Evolutionary conservation across 2,329 filamentous ascomycete genomes (phyloP).

Genomic region (Lasiodiplodia gonubiensis): DNA sequence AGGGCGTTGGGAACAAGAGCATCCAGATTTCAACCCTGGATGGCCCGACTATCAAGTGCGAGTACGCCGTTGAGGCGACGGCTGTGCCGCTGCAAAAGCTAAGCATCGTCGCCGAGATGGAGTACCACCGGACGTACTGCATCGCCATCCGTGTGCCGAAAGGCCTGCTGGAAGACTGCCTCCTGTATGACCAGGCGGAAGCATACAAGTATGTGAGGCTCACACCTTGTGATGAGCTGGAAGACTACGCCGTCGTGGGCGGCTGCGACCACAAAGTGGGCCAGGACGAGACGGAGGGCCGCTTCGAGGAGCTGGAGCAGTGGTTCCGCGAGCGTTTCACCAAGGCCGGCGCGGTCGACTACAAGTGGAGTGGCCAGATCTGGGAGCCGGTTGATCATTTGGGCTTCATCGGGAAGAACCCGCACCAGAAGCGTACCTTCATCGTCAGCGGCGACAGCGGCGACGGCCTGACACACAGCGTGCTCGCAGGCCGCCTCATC

Average conservation of each 20-base stretch:
- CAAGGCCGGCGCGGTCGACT: conserved; percentile 57
- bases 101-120: conserved; percentile 59
- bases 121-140: conserved; percentile 62
- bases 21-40: conserved; percentile 55
- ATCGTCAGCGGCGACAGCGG: conserved; percentile 64
- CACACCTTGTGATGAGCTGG: conserved; percentile 58
- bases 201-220: conserved; percentile 62
- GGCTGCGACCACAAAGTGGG: conserved; percentile 66
- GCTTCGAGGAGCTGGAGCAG: conserved; percentile 58
- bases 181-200: conserved; percentile 62
- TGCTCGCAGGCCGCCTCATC: conserved; percentile 59
- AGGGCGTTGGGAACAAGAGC: conserved; percentile 53
- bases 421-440: conserved; percentile 58
- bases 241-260: conserved; percentile 63
- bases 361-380: conserved; percentile 64
- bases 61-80: conserved; percentile 60
- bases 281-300: conserved; percentile 53
- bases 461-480: conserved; percentile 63
- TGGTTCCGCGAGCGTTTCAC: conserved; percentile 63
- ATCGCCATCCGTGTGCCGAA: conserved; percentile 62
- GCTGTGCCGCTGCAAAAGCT: conserved; percentile 63
- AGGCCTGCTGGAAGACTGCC: conserved; percentile 58
- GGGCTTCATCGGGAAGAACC: conserved; percentile 63
- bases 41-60: conserved; percentile 56
- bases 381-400: conserved; percentile 62